Evolutionary conservation across 768 basidiomycete species (phyloP), one percentile per base, ranked within the genome.

Genomic region (Suillus cothurnatus): DNA sequence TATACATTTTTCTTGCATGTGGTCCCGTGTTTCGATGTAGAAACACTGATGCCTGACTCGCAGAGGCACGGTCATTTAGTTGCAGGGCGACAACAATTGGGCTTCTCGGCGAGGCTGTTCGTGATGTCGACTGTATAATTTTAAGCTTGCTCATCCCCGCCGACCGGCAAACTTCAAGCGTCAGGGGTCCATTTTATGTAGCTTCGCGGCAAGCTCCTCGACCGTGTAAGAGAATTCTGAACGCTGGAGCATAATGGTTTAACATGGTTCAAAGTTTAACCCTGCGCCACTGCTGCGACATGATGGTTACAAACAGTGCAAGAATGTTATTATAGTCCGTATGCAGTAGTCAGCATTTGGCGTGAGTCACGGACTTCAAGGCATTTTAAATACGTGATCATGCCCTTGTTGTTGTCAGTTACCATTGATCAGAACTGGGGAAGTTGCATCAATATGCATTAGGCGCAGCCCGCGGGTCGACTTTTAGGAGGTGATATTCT

Each of bases 81-180:
- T 52, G 49, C 3, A 1, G 26, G 8, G 28, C 4, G 50, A 9
- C 49, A 26, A 9, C 49, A 26, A 26, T 17, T 28, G 53, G 53
- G 31, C 31, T 55, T 55, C 53, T 55, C 53, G 53, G 53, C 3
- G 32, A 55, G 32, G 53, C 32, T 55, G 31, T 32, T 21, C 53
- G 6, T 32, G 19, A 52, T 19, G 28, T 28, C 7, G 19, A 55
- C 31, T 7, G 32, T 32, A 55, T n/a, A 55, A 55, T n/a, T 55
- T 32, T 55, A 55, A 55, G 53, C 53, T 55, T 32, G 53, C 21
- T 32, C 31, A 55, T 55, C 31, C 53, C 53, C 53, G 53, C 53
- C 28, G 53, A 55, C 53, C 52, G 28, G 53, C 31, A 28, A 28
- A 53, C 28, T 28, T 19, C 50, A 15, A 39, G 38, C 12, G 6